phyloP scores from a whole-genome alignment of 225 moss, liverwort and hornwort genomes.

The Climacium dendroides region DNA sequence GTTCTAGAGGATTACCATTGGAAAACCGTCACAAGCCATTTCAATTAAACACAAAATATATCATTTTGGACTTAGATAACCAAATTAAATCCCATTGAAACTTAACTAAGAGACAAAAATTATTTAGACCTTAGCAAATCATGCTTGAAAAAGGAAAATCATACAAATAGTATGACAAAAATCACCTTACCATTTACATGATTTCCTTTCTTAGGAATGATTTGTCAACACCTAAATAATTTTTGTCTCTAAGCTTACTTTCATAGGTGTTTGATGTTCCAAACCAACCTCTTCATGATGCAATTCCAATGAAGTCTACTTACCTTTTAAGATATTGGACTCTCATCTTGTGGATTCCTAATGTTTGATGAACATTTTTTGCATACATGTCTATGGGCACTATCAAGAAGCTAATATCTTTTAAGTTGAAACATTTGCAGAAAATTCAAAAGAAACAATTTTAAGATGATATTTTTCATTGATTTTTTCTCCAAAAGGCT shows the following conservation, averaged over 20 bases:
- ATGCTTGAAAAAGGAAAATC: too few relatives aligned
- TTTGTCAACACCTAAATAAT: too few relatives aligned
- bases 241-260: too few relatives aligned
- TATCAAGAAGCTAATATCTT: neutral
- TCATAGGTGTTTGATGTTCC: too few relatives aligned
- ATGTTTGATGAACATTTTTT: too few relatives aligned
- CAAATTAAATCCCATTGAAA: neutral
- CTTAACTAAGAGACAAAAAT: too few relatives aligned
- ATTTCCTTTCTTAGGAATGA: too few relatives aligned
- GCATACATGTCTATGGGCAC: neutral
- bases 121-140: too few relatives aligned
- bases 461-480: neutral
- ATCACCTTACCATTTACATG: too few relatives aligned
- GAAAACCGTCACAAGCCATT: neutral
- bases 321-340: neutral
- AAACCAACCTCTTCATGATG: neutral
- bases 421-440: neutral
- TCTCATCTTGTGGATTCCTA: neutral
- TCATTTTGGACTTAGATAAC: neutral
- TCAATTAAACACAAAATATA: neutral
- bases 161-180: too few relatives aligned
- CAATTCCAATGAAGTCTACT: neutral
- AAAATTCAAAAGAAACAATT: neutral
- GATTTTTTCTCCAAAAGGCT: neutral
- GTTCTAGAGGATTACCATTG: neutral